These are phyloP conservation scores for Elaeagnus macrophylla DNA, from an alignment of 306 rosid species.

Conservation along the genomic window DNA sequence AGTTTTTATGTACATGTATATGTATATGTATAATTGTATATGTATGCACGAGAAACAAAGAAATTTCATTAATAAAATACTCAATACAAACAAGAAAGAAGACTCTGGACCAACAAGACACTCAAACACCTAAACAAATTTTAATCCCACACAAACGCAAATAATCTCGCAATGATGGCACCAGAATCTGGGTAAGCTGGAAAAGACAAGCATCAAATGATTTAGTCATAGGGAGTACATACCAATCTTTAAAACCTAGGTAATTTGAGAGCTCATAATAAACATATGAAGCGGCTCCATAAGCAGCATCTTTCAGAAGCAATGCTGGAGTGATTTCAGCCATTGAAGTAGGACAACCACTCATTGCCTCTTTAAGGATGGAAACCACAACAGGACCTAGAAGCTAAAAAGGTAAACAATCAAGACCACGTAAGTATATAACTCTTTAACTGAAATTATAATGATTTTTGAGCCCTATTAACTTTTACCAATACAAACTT, in stretches of 20 bases:
- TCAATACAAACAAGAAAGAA: too few relatives aligned
- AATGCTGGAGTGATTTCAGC: slow-evolving; percentile 77
- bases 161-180: not conserved
- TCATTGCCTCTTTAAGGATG: slow-evolving; percentile 87
- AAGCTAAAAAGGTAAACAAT: slow-evolving; percentile 45
- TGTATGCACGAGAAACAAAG: too few relatives aligned
- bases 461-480: not conserved
- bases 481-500: not conserved
- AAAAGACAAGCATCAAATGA: slow-evolving; percentile 1
- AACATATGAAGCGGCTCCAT: slow-evolving; percentile 97
- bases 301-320: slow-evolving; percentile 96
- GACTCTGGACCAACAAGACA: too few relatives aligned
- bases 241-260: slow-evolving; percentile 89
- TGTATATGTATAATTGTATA: too few relatives aligned
- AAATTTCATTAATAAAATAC: too few relatives aligned
- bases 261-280: slow-evolving; percentile 94
- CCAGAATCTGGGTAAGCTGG: slow-evolving; percentile 9
- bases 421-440: slow-evolving; percentile 19
- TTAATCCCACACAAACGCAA: not conserved
- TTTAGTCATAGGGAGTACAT: slow-evolving; percentile 16
- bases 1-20: too few relatives aligned
- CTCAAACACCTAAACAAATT: too few relatives aligned
- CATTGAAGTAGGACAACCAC: slow-evolving; percentile 63
- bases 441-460: not conserved
- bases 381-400: slow-evolving; percentile 93